Evolutionary conservation across 2,329 filamentous ascomycete species (phyloP).

Genomic region (Pseudogymnoascus sp.): DNA sequence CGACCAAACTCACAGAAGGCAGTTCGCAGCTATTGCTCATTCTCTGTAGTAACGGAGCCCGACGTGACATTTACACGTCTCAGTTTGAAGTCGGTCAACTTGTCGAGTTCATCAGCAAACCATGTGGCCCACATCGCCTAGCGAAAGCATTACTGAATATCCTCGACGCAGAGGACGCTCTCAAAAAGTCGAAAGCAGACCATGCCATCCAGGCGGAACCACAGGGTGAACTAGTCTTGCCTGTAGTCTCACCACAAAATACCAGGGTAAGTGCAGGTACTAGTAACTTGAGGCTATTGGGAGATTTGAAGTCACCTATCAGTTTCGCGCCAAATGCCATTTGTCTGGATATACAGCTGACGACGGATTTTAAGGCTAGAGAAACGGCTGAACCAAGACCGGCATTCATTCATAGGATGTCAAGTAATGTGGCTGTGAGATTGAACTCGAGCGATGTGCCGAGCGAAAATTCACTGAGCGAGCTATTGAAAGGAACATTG

Average conservation of each 20-base stretch:
- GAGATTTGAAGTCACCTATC: constrained; percentile 13
- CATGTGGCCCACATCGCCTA: constrained; percentile 24
- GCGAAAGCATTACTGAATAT: constrained; percentile 24
- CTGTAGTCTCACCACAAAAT: constrained; percentile 12
- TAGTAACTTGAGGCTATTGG: constrained; percentile 14
- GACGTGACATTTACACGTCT: constrained; percentile 19
- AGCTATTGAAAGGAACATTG: neutral
- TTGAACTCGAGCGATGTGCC: neutral
- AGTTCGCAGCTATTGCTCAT: constrained; percentile 18
- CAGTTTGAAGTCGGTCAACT: constrained; percentile 17
- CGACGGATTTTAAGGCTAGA: neutral
- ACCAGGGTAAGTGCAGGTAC: constrained; percentile 17
- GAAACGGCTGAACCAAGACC: neutral
- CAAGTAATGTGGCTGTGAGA: neutral
- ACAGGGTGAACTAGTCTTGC: neutral
- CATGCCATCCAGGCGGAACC: neutral
- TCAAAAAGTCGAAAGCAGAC: neutral
- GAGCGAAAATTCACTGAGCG: neutral
- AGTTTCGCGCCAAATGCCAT: constrained; percentile 21
- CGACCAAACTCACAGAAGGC: constrained; percentile 12
- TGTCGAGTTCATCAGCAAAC: constrained; percentile 24
- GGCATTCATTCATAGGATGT: neutral
- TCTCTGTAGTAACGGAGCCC: constrained; percentile 20
- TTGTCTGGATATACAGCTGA: constrained; percentile 1
- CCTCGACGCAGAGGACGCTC: constrained; percentile 21